A percentile compares a stretch with the other conserved stretches of the same genome.
These are phyloP conservation scores for Actinomortierella ambigua DNA, from an alignment of 371 early-diverging fungal genomes.

Conservation along the genomic window DNA sequence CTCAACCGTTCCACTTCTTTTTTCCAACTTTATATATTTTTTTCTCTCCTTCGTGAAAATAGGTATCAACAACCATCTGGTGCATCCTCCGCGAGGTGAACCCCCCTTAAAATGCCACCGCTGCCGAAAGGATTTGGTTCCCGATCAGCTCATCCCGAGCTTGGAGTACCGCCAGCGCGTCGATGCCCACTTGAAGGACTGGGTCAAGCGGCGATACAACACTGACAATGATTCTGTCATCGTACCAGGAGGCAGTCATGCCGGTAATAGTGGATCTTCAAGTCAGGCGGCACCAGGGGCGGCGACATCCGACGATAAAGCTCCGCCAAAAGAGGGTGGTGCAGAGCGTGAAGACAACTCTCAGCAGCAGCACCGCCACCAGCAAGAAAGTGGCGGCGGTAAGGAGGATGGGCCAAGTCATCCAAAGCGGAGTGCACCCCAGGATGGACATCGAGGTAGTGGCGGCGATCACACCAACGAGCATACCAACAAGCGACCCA, in stretches of 20 bases:
- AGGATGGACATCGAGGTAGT: slow-evolving; percentile 14
- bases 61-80: slow-evolving; percentile 54
- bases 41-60: too few relatives aligned
- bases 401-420: too few relatives aligned
- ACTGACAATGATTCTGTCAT: too few relatives aligned
- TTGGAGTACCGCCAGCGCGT: slow-evolving; percentile 53
- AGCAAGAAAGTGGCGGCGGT: too few relatives aligned
- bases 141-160: slow-evolving; percentile 62
- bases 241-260: slow-evolving; percentile 10
- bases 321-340: not conserved
- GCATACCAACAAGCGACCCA: slow-evolving; percentile 42
- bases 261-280: slow-evolving; percentile 3
- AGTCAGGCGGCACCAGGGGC: slow-evolving; percentile 22
- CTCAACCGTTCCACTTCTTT: too few relatives aligned
- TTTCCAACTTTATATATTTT: not conserved
- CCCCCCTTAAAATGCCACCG: slow-evolving; percentile 63
- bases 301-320: slow-evolving; percentile 3
- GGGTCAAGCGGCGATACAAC: slow-evolving; percentile 48
- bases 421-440: too few relatives aligned
- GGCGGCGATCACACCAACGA: slow-evolving; percentile 33
- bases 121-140: slow-evolving; percentile 54
- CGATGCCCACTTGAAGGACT: slow-evolving; percentile 55
- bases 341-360: not conserved
- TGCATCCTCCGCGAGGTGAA: slow-evolving; percentile 50
- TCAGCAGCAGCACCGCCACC: not conserved